These are phyloP conservation scores for Aspergillus mulundensis DNA, from an alignment of 495 filamentous ascomycete genomes.

Conservation along the genomic window DNA sequence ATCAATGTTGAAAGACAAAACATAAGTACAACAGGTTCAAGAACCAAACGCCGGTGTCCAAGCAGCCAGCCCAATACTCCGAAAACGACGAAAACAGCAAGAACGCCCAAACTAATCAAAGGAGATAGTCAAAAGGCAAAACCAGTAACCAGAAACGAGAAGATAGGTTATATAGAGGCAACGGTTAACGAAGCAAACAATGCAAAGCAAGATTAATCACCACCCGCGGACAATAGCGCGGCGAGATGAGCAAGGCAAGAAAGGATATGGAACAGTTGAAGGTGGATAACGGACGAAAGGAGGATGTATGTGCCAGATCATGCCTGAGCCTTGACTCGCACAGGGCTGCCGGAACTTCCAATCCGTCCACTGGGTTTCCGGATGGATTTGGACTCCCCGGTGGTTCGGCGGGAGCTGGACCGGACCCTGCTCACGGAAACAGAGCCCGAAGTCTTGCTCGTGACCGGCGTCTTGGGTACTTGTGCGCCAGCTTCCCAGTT, in stretches of 20 bases:
- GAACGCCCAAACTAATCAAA: not conserved
- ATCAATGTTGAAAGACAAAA: too few species aligned
- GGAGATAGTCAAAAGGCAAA: not conserved
- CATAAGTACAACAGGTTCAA: too few species aligned
- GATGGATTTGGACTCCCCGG: constrained; percentile 60
- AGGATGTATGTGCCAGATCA: constrained; percentile 15
- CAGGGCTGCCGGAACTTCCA: constrained; percentile 63
- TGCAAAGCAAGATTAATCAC: constrained; percentile 16
- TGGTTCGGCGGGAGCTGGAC: constrained; percentile 58
- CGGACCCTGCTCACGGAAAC: constrained; percentile 72
- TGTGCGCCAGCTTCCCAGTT: constrained; percentile 40
- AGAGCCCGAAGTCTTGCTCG: constrained; percentile 58
- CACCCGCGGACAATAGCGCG: constrained; percentile 3
- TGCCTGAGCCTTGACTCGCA: constrained; percentile 23
- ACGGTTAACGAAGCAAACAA: not conserved
- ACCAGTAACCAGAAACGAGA: too few species aligned
- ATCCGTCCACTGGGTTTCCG: constrained; percentile 90
- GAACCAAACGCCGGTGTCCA: not conserved
- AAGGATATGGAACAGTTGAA: not conserved
- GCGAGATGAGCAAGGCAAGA: not conserved
- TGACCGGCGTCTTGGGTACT: constrained; percentile 62
- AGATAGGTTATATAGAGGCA: constrained; percentile 13
- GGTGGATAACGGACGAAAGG: constrained; percentile 5
- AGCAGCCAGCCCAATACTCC: not conserved
- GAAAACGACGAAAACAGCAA: not conserved